phyloP scores from a whole-genome alignment of 371 early-diverging fungal species.

The Nematocida parisii region DNA sequence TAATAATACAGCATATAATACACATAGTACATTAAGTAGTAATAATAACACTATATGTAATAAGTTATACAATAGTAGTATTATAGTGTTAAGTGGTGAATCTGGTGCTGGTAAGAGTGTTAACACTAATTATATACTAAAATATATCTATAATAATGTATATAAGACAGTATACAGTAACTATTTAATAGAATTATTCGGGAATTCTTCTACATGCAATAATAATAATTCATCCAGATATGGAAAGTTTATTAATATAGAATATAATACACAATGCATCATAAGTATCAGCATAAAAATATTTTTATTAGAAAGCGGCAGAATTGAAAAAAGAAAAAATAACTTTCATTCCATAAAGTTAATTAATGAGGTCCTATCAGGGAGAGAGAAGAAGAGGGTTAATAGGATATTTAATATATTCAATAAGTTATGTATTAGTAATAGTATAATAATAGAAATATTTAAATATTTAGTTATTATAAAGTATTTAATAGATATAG shows the following conservation, averaged over 20 bases:
- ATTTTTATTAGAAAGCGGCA: conserved; percentile 78
- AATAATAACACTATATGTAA: no score
- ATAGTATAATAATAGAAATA: background rate
- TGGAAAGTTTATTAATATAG: conserved; percentile 78
- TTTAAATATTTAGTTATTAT: conserved; percentile 6
- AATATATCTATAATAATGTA: conserved; percentile 59
- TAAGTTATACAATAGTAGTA: no score
- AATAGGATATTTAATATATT: background rate
- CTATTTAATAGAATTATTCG: conserved; percentile 74
- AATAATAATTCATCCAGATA: conserved; percentile 76
- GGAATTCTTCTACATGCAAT: conserved; percentile 74
- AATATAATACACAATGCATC: conserved; percentile 81
- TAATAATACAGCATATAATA: no score
- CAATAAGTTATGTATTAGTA: background rate
- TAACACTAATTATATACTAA: conserved; percentile 65
- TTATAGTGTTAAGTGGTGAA: conserved; percentile 69
- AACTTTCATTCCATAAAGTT: conserved; percentile 76
- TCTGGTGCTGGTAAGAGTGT: conserved; percentile 70
- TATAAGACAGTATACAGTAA: conserved; percentile 37
- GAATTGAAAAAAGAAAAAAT: conserved; percentile 73
- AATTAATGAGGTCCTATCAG: background rate
- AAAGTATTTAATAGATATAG: background rate
- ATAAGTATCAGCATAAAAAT: conserved; percentile 78
- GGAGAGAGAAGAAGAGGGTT: background rate
- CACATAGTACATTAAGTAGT: no score